Percentiles rank a stretch among this genome's conserved stretches.
Conservation (phyloP, 148 eudicot genomes). For the Camellia granthamiana region DNA sequence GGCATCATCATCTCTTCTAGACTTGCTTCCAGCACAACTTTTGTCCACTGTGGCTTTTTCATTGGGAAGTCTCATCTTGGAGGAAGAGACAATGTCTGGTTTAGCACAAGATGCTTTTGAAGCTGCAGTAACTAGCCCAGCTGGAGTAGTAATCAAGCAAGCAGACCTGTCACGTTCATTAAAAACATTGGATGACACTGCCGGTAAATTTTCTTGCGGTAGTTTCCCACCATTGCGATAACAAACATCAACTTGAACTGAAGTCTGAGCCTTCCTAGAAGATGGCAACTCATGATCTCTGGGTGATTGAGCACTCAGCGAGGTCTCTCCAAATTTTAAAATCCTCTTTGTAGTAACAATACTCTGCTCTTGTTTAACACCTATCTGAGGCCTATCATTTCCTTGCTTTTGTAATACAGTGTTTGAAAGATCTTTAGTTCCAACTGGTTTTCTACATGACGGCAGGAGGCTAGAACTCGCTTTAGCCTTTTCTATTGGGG, state of each 20-base stretch:
- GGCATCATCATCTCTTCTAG: constrained; percentile 39
- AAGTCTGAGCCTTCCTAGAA: constrained; percentile 18
- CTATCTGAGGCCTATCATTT: constrained; percentile 20
- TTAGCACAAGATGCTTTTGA: constrained; percentile 26
- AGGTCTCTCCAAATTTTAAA: constrained; percentile 9
- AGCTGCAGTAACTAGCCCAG: constrained; percentile 16
- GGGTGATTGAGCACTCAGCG: constrained; percentile 4
- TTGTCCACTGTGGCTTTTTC: constrained; percentile 17
- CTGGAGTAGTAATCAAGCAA: constrained; percentile 18
- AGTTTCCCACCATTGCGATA: constrained; percentile 20
- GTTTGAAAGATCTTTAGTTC: constrained; percentile 18
- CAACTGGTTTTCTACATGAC: constrained; percentile 19
- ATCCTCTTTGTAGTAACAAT: constrained; percentile 6
- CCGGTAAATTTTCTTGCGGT: constrained; percentile 12
- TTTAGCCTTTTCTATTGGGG: constrained; percentile 19
- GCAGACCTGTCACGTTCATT: constrained; percentile 13
- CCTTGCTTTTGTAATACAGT: constrained; percentile 14
- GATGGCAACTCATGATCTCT: constrained; percentile 12
- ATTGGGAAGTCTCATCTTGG: constrained; percentile 19
- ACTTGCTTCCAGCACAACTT: constrained; percentile 19
- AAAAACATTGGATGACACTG: constrained; percentile 13
- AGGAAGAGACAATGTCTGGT: constrained; percentile 18
- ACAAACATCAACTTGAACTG: constrained; percentile 14
- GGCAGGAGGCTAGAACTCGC: constrained; percentile 17
- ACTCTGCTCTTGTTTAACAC: constrained; percentile 20